These are phyloP conservation scores for Ogataea nakhonphanomensis DNA, from an alignment of 805 yeast genomes.

Conservation along the genomic window DNA sequence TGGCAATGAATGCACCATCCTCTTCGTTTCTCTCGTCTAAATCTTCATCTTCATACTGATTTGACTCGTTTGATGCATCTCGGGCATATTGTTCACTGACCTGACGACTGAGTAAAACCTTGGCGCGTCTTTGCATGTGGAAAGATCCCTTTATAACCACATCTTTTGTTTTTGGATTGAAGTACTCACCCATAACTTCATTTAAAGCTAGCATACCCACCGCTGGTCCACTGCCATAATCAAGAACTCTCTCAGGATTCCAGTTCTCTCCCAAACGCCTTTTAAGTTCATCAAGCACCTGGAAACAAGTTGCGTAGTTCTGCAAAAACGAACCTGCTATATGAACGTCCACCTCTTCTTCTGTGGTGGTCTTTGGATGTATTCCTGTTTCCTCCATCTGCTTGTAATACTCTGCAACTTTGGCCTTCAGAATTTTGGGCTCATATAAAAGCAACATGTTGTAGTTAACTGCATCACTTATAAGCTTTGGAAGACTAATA, in stretches of 20 bases:
- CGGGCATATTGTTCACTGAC: constrained; percentile 41
- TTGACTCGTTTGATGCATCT: constrained; percentile 3
- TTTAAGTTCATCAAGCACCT: constrained; percentile 64
- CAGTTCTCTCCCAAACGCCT: constrained; percentile 53
- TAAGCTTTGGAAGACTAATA: constrained; percentile 50
- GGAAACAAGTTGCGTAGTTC: constrained; percentile 68
- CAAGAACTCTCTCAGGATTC: constrained; percentile 65
- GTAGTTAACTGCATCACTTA: constrained; percentile 59
- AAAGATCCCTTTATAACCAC: constrained; percentile 65
- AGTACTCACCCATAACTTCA: constrained; percentile 69
- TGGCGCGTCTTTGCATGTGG: constrained; percentile 80
- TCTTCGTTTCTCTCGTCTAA: constrained; percentile 35
- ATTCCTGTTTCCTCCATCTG: constrained; percentile 49
- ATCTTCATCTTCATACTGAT: neutral
- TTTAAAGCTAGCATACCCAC: constrained; percentile 87
- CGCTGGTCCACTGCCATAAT: constrained; percentile 88
- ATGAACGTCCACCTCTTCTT: constrained; percentile 69
- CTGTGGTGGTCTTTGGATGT: constrained; percentile 39
- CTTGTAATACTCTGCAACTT: constrained; percentile 41
- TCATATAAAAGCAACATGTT: constrained; percentile 56
- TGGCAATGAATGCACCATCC: neutral
- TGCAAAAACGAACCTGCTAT: constrained; percentile 79
- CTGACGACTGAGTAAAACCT: constrained; percentile 70
- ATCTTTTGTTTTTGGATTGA: constrained; percentile 60
- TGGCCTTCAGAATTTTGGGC: constrained; percentile 62